These are phyloP conservation scores for Neurospora sp. DNA, from an alignment of 495 filamentous ascomycete genomes.

Conservation along the genomic window DNA sequence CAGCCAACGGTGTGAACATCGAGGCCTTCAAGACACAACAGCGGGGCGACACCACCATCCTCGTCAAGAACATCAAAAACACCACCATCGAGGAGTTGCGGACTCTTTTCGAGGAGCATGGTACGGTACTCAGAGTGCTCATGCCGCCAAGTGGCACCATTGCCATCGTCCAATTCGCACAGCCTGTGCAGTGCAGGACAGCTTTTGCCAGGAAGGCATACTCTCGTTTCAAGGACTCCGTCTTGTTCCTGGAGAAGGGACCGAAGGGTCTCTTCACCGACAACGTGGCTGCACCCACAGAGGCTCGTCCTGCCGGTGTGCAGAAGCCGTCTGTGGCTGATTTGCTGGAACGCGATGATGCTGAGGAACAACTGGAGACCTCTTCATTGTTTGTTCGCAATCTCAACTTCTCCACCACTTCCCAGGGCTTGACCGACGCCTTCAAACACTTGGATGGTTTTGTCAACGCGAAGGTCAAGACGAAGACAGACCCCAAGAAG, in stretches of 20 bases:
- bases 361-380: slow-evolving; percentile 43
- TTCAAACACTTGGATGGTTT: slow-evolving; percentile 82
- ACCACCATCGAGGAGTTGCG: slow-evolving; percentile 59
- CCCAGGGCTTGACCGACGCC: slow-evolving; percentile 54
- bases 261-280: slow-evolving; percentile 68
- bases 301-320: slow-evolving; percentile 23
- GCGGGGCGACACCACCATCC: slow-evolving; percentile 75
- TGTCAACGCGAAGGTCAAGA: slow-evolving; percentile 73
- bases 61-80: slow-evolving; percentile 91
- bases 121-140: slow-evolving; percentile 62
- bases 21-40: slow-evolving; percentile 77
- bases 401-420: slow-evolving; percentile 84
- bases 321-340: slow-evolving; percentile 36
- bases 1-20: slow-evolving; percentile 76
- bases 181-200: slow-evolving; percentile 63
- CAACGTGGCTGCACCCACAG: slow-evolving; percentile 21
- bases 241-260: slow-evolving; percentile 89
- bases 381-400: slow-evolving; percentile 87
- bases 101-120: slow-evolving; percentile 59
- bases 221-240: slow-evolving; percentile 77
- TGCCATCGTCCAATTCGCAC: slow-evolving; percentile 79
- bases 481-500: slow-evolving; percentile 75
- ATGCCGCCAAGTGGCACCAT: slow-evolving; percentile 91
- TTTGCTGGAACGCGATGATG: slow-evolving; percentile 48
- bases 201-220: slow-evolving; percentile 82